Evolutionary conservation across 2,329 filamentous ascomycete genomes (phyloP).

Genomic region (Plectosphaerella sp.): DNA sequence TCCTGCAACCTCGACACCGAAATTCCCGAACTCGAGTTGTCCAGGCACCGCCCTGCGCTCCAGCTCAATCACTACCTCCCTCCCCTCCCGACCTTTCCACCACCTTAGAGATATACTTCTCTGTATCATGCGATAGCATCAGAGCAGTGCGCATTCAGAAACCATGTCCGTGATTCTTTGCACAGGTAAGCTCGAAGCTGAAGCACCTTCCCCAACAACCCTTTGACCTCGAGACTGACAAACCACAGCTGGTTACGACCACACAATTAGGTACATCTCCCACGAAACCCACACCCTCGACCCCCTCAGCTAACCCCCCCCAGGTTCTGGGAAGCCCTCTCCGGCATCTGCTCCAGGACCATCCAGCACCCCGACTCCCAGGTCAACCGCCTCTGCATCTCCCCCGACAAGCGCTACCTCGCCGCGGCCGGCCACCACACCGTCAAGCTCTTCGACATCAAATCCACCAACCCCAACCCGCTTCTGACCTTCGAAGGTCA

Average conservation of each 20-base stretch:
- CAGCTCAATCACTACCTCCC: no score
- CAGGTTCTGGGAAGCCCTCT: conserved; percentile 98
- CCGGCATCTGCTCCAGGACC: conserved; percentile 94
- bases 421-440: conserved; percentile 76
- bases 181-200: conserved; percentile 41
- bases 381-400: conserved; percentile 97
- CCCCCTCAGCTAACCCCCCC: conserved; percentile 9
- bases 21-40: no score
- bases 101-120: no score
- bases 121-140: conserved; percentile 11
- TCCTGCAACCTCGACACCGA: no score
- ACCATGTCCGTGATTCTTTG: conserved; percentile 59
- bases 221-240: background rate
- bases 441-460: conserved; percentile 98
- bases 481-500: conserved; percentile 94
- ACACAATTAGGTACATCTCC: conserved; percentile 53
- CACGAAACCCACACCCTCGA: background rate
- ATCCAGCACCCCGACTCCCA: conserved; percentile 98
- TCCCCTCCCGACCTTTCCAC: no score
- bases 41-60: no score
- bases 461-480: conserved; percentile 93
- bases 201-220: background rate
- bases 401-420: conserved; percentile 93
- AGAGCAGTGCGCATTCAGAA: conserved; percentile 4
- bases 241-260: conserved; percentile 50